A percentile compares a stretch with the other conserved stretches of the same genome.
These are phyloP conservation scores for Podochytrium sp. DNA, from an alignment of 192 early-diverging fungal genomes.

Conservation along the genomic window DNA sequence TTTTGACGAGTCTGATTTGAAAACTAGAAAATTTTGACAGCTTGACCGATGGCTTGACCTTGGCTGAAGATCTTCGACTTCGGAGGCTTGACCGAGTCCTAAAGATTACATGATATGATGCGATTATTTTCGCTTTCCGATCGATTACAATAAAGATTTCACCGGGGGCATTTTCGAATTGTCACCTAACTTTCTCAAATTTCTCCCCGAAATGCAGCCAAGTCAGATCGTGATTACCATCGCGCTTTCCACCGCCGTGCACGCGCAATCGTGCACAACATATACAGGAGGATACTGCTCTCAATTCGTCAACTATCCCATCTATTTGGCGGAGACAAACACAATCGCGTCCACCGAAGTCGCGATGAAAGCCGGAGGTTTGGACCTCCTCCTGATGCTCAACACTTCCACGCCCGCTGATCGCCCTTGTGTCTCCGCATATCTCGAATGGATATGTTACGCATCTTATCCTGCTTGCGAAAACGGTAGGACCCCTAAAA, in stretches of 20 bases:
- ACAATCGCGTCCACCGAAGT: background rate
- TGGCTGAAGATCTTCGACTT: no score
- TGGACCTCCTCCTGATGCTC: conserved; percentile 1
- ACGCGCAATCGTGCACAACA: background rate
- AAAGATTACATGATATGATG: background rate
- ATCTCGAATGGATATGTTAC: no score
- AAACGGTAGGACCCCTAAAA: no score
- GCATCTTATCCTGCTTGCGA: no score
- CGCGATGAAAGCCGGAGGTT: background rate
- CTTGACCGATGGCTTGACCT: no score
- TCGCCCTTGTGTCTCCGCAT: background rate
- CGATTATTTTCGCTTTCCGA: background rate
- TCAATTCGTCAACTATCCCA: background rate
- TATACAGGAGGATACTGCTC: conserved; percentile 10
- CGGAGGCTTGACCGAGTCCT: background rate
- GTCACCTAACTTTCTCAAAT: background rate
- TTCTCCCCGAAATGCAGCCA: no score
- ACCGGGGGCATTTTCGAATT: no score
- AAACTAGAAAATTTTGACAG: no score
- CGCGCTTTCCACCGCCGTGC: background rate
- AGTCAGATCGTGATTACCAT: background rate
- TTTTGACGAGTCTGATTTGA: no score
- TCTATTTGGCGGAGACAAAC: background rate
- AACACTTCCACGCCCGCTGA: conserved; percentile 2
- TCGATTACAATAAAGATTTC: no score